Evolutionary conservation across 441 rosid species (phyloP).

Genomic region (Syzygium malaccense): DNA sequence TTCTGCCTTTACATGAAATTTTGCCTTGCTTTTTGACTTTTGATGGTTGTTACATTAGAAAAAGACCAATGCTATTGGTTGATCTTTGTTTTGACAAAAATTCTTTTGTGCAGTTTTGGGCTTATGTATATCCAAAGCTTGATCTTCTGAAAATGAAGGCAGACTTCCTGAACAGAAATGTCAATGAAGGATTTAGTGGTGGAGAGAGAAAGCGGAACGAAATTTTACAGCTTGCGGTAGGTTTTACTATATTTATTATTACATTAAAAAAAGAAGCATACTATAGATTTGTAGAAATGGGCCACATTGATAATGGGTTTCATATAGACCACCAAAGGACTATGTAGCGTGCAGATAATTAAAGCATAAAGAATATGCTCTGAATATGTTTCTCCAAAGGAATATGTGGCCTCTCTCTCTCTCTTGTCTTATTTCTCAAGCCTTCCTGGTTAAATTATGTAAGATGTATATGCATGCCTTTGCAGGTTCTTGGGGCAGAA

Average conservation of each 20-base stretch:
- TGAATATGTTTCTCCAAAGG: not conserved
- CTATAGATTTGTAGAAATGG: not conserved
- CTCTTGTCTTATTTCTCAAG: not conserved
- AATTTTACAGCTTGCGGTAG: conserved; percentile 90
- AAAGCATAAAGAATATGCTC: not conserved
- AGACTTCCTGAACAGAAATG: conserved; percentile 92
- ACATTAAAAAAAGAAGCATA: not conserved
- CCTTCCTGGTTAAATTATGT: not conserved
- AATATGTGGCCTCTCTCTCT: not conserved
- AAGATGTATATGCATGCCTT: not conserved
- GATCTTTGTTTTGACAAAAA: not conserved
- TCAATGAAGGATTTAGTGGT: conserved; percentile 98
- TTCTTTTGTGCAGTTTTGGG: conserved; percentile 67
- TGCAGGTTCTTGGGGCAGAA: conserved; percentile 91
- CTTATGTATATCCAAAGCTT: conserved; percentile 66
- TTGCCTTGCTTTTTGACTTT: not conserved
- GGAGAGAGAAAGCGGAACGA: conserved; percentile 98
- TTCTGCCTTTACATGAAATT: not conserved
- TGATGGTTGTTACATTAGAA: not conserved
- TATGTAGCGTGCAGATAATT: not conserved
- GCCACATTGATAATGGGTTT: not conserved
- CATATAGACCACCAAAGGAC: not conserved
- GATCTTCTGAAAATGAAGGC: conserved; percentile 82
- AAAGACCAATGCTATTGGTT: not conserved
- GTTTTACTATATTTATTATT: not conserved